Conservation (phyloP, 306 rosid genomes). For the Inga leiocalycina region DNA sequence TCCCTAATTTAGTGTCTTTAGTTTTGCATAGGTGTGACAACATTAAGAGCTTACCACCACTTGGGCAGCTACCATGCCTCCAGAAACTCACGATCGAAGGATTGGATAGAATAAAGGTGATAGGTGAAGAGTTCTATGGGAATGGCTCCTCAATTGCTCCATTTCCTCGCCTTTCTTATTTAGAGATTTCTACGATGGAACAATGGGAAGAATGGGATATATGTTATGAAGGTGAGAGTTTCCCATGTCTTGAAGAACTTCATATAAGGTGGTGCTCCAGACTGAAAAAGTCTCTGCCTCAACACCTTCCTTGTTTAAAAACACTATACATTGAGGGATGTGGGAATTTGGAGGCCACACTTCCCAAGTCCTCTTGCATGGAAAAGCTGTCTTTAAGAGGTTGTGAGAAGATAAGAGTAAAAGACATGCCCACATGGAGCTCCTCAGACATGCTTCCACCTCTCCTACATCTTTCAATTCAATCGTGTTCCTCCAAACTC, state of each 20-base stretch:
- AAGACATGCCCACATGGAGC: not conserved
- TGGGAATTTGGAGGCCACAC: not conserved
- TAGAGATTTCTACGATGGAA: no score
- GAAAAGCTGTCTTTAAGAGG: fast-evolving
- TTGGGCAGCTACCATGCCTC: not conserved
- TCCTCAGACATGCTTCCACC: not conserved
- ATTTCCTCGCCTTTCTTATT: not conserved
- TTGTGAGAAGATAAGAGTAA: not conserved
- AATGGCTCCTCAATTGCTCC: not conserved
- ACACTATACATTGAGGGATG: no score
- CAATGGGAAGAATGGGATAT: not conserved
- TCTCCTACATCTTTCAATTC: not conserved
- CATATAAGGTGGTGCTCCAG: fast-evolving
- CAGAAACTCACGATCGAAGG: not conserved
- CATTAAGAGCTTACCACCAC: not conserved
- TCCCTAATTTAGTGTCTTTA: slow-evolving; percentile 2
- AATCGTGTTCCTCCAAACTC: not conserved
- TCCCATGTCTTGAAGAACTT: not conserved
- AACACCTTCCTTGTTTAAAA: not conserved
- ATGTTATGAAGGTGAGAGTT: not conserved
- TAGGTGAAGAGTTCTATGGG: slow-evolving; percentile 21
- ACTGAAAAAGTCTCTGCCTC: slow-evolving; percentile 4
- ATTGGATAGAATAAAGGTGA: not conserved
- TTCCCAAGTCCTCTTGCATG: not conserved
- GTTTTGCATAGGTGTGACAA: not conserved